Evolutionary conservation across 805 yeast species (phyloP).

Genomic region (Kuraishia ogatae): DNA sequence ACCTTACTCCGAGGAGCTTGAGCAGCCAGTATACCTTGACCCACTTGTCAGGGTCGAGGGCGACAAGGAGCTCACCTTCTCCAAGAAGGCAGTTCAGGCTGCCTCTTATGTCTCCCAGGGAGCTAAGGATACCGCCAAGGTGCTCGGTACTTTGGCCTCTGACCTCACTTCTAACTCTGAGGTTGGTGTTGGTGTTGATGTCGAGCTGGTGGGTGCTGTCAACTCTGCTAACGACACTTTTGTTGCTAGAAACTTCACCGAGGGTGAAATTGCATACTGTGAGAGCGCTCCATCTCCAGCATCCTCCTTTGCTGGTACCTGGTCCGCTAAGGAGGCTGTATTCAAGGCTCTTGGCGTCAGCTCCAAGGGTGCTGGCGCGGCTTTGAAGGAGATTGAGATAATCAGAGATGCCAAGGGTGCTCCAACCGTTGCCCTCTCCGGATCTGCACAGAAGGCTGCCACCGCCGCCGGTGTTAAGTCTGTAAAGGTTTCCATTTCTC

Average conservation of each 20-base stretch:
- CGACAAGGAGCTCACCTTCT: conserved; percentile 34
- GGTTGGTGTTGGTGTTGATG: conserved; percentile 92
- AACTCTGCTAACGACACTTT: conserved; percentile 87
- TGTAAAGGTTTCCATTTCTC: conserved; percentile 87
- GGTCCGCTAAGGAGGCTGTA: conserved; percentile 99
- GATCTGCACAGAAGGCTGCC: conserved; percentile 74
- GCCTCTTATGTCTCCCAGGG: conserved; percentile 33
- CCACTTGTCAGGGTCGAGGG: conserved; percentile 77
- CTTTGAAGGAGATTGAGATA: conserved; percentile 87
- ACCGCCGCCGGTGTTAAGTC: conserved; percentile 53
- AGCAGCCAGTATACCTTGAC: conserved; percentile 86
- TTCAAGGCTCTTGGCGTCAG: conserved; percentile 89
- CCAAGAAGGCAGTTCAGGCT: conserved; percentile 41
- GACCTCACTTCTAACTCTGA: conserved; percentile 28
- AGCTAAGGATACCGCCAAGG: conserved; percentile 53
- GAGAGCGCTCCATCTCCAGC: conserved; percentile 62
- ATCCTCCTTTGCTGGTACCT: conserved; percentile 92
- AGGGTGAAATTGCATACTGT: conserved; percentile 73
- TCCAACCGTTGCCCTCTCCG: conserved; percentile 71
- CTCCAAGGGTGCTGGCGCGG: conserved; percentile 92
- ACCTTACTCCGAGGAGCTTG: conserved; percentile 86
- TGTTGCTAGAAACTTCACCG: conserved; percentile 86
- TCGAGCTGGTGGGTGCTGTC: conserved; percentile 75
- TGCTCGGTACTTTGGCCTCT: conserved; percentile 49
- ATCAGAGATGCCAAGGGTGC: conserved; percentile 64